Conservation (phyloP, 805 yeast genomes). For the Pichia deserticola region DNA sequence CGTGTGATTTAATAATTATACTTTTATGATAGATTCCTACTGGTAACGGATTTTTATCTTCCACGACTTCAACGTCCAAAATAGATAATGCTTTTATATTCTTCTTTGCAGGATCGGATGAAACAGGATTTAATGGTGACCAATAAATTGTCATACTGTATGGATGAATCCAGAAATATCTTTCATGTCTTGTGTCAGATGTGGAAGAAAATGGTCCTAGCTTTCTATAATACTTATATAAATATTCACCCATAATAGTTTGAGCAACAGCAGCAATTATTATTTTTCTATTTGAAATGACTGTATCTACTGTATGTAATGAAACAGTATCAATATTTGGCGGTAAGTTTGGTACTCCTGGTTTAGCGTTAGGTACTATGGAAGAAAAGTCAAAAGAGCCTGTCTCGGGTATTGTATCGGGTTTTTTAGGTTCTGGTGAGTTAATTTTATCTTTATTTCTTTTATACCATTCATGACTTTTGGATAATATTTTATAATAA, state of each 20-base stretch:
- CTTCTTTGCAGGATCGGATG: conserved; percentile 56
- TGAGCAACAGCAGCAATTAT: conserved; percentile 86
- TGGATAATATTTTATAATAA: conserved; percentile 52
- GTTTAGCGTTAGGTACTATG: background rate
- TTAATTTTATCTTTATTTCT: conserved; percentile 8
- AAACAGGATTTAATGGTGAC: conserved; percentile 74
- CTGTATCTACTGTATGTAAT: conserved; percentile 40
- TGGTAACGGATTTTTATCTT: conserved; percentile 81
- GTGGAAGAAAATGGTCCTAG: conserved; percentile 68
- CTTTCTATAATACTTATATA: conserved; percentile 77
- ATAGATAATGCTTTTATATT: conserved; percentile 78
- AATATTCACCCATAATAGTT: conserved; percentile 86
- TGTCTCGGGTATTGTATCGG: conserved; percentile 9
- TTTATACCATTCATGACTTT: conserved; percentile 32
- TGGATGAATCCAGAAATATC: conserved; percentile 96
- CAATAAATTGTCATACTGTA: conserved; percentile 86
- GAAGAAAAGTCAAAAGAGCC: conserved; percentile 6
- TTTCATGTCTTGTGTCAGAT: conserved; percentile 76
- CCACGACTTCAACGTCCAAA: conserved; percentile 67
- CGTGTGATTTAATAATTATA: conserved; percentile 60
- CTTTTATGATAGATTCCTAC: conserved; percentile 84
- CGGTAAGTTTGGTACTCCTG: background rate
- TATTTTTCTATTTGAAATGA: conserved; percentile 59
- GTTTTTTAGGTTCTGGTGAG: background rate
- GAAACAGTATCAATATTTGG: conserved; percentile 15